phyloP scores from a whole-genome alignment of 1,139 yeast species.

The Kodamaea derodonti region DNA sequence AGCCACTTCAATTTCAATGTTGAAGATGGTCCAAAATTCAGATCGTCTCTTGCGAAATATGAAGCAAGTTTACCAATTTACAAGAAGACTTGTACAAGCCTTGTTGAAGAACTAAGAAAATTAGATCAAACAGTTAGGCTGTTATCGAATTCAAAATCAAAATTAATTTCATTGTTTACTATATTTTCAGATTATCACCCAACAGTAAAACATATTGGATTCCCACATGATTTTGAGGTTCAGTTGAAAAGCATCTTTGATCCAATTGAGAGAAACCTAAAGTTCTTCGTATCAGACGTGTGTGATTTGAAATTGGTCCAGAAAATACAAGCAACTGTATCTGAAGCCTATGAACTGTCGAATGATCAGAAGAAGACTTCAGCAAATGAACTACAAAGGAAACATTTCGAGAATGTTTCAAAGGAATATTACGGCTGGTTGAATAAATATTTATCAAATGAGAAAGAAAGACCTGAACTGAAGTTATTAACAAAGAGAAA shows the following conservation, averaged over 20 bases:
- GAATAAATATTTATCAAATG: constrained; percentile 62
- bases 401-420: constrained; percentile 67
- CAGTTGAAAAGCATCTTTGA: constrained; percentile 22
- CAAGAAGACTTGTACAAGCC: constrained; percentile 33
- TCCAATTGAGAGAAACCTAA: constrained; percentile 31
- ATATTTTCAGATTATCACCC: constrained; percentile 16
- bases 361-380: constrained; percentile 1
- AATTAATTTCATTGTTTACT: constrained; percentile 22
- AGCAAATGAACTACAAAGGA: constrained; percentile 23
- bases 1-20: constrained; percentile 29
- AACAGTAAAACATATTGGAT: constrained; percentile 10
- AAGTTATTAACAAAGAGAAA: constrained; percentile 59
- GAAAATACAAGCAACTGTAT: constrained; percentile 18
- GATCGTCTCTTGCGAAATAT: constrained; percentile 51
- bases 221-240: constrained; percentile 11
- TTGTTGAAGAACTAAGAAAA: constrained; percentile 32
- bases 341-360: background rate
- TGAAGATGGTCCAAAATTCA: constrained; percentile 75
- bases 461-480: constrained; percentile 58
- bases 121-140: constrained; percentile 24
- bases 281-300: constrained; percentile 28
- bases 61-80: constrained; percentile 52
- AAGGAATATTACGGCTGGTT: constrained; percentile 75
- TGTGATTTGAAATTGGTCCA: constrained; percentile 27
- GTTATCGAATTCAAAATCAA: constrained; percentile 17